Evolutionary conservation across 495 filamentous ascomycete species (phyloP).

Genomic region (Podospora sp.): DNA sequence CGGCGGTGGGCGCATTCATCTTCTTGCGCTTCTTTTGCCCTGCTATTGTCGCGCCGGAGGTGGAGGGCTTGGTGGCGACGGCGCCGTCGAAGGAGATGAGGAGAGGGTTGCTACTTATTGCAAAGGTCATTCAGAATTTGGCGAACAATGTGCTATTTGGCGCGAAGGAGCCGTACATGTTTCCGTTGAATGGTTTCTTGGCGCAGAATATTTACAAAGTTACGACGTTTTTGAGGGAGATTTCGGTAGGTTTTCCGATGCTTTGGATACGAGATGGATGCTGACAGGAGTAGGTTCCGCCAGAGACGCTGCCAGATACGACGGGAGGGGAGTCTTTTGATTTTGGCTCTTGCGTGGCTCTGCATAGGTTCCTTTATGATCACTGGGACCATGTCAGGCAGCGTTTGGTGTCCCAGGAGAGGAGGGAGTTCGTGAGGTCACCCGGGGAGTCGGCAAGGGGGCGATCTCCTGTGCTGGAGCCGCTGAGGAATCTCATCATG

Average conservation of each 20-base stretch:
- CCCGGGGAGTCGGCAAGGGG: slow-evolving; percentile 49
- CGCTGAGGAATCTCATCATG: slow-evolving; percentile 58
- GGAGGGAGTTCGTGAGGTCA: slow-evolving; percentile 54
- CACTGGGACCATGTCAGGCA: slow-evolving; percentile 69
- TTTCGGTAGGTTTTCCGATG: slow-evolving; percentile 53
- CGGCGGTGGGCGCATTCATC: slow-evolving; percentile 68
- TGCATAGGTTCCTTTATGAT: slow-evolving; percentile 68
- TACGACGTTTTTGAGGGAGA: slow-evolving; percentile 64
- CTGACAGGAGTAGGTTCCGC: slow-evolving; percentile 38
- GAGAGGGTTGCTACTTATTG: slow-evolving; percentile 64
- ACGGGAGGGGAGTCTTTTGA: slow-evolving; percentile 59
- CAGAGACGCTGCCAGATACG: slow-evolving; percentile 37
- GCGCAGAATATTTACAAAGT: slow-evolving; percentile 64
- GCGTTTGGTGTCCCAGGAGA: slow-evolving; percentile 59
- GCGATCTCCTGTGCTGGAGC: slow-evolving; percentile 53
- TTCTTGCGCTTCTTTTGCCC: slow-evolving; percentile 72
- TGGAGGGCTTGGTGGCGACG: slow-evolving; percentile 59
- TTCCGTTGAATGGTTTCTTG: slow-evolving; percentile 65
- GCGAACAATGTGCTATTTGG: slow-evolving; percentile 72
- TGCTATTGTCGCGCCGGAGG: slow-evolving; percentile 68
- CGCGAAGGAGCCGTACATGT: slow-evolving; percentile 72
- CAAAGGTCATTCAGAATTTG: slow-evolving; percentile 68
- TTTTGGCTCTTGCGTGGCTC: slow-evolving; percentile 65
- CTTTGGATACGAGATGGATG: not conserved
- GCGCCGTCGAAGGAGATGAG: slow-evolving; percentile 67